phyloP scores from a whole-genome alignment of 2,329 filamentous ascomycete species.

The Huntiella savannae region DNA sequence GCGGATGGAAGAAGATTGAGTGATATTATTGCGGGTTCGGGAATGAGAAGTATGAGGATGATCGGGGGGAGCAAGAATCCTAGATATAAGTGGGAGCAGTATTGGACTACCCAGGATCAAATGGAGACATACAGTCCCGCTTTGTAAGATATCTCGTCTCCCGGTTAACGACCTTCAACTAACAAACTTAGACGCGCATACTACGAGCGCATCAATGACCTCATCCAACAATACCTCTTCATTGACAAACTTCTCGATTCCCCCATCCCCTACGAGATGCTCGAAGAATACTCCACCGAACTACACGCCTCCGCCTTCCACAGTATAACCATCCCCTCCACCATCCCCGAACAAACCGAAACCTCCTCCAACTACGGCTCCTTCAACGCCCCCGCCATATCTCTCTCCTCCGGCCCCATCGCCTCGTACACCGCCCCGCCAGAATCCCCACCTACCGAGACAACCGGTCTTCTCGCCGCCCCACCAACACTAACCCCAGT shows the following conservation, averaged over 20 bases:
- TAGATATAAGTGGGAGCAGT: conserved; percentile 67
- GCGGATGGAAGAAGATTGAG: conserved; percentile 39
- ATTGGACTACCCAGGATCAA: conserved; percentile 59
- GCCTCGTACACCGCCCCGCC: conserved; percentile 18
- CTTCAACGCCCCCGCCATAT: conserved; percentile 10
- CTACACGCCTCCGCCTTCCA: conserved; percentile 35
- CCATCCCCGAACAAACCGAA: conserved; percentile 41
- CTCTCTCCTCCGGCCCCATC: conserved; percentile 1
- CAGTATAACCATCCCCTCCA: conserved; percentile 44
- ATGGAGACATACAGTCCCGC: conserved; percentile 51
- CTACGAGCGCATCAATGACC: conserved; percentile 73
- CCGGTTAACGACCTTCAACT: too few relatives aligned
- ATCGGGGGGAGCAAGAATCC: conserved; percentile 83
- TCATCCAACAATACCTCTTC: conserved; percentile 83
- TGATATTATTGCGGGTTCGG: conserved; percentile 42
- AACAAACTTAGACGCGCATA: conserved; percentile 44
- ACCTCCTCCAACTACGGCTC: conserved; percentile 16
- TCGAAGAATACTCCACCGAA: conserved; percentile 66
- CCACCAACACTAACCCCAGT: conserved; percentile 17
- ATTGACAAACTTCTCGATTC: conserved; percentile 84
- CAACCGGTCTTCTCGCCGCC: conserved; percentile 13
- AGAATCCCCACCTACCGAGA: neutral
- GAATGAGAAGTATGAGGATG: conserved; percentile 65
- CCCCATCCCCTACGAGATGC: conserved; percentile 73
- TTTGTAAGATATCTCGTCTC: conserved; percentile 27